Percentiles rank a stretch among this genome's conserved stretches.
Evolutionary conservation across 2,329 filamentous ascomycete species (phyloP).

Genomic region (Periconia macrospinosa): DNA sequence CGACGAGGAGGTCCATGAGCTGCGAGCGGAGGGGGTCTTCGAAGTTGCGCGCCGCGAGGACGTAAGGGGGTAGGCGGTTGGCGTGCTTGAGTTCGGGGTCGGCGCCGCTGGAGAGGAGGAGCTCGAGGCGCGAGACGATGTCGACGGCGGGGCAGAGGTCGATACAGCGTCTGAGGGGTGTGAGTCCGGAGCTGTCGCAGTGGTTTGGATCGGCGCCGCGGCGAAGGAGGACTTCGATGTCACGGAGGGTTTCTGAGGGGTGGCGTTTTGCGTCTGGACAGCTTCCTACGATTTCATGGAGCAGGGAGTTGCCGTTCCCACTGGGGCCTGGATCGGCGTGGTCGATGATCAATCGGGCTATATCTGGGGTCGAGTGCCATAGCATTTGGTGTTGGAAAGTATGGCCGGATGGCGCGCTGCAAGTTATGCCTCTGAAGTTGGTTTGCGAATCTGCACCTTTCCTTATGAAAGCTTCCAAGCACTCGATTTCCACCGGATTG

Average conservation of each 20-base stretch:
- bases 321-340: conserved; percentile 10
- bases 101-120: conserved; percentile 33
- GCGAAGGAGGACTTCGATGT: conserved; percentile 31
- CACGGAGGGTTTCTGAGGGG: conserved; percentile 30
- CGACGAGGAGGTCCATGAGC: conserved; percentile 27
- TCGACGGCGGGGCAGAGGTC: conserved; percentile 30
- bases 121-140: conserved; percentile 23
- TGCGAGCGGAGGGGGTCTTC: conserved; percentile 27
- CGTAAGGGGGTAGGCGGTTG: conserved; percentile 24
- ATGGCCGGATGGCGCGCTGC: conserved; percentile 14
- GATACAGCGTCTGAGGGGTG: conserved; percentile 30
- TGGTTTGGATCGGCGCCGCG: conserved; percentile 32
- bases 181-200: conserved; percentile 14
- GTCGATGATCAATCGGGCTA: conserved; percentile 28
- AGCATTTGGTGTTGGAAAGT: conserved; percentile 36
- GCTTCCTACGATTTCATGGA: conserved; percentile 33
- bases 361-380: conserved; percentile 34
- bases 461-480: conserved; percentile 27
- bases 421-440: conserved; percentile 25
- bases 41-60: conserved; percentile 29
- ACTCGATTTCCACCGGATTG: conserved; percentile 24
- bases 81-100: conserved; percentile 28
- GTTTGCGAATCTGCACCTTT: conserved; percentile 27
- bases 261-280: conserved; percentile 36
- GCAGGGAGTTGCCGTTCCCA: conserved; percentile 20